Base-by-base conservation (phyloP, 139 green algal species). In the Asterochloris sp. region DNA sequence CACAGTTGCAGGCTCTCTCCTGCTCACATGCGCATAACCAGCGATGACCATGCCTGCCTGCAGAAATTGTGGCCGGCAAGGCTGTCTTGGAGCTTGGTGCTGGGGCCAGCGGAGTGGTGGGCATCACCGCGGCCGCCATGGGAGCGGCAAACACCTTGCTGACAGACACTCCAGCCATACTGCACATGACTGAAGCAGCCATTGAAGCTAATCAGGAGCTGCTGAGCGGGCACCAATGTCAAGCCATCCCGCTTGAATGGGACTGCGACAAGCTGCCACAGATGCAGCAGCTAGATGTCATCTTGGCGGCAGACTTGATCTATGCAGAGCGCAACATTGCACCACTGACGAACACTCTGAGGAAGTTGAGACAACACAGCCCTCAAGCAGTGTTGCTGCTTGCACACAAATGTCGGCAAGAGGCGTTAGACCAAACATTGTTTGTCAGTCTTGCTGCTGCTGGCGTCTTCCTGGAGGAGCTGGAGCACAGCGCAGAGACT, bases 31-130 rank as follows among this genome's bases (percentile, higher is more conserved):
- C 47, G 23, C 76, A 28, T 67, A 10, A 78, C 1, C 11, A 1
- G 10, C 6, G 12, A 64, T 66, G 15, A 62, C 13, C 29, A 23
- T 66, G 27, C n/a, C 9, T 69, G 54, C 21, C 15, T 69, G 67
- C 81, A 80, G 82, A 68, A 23, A 10, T 71, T 17, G 69, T 86
- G 78, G 14, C n/a, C 21, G 80, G 87, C 17, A 77, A 73, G 23
- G 61, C 66, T 23, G 69, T 90, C 15, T 66, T 92, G 47, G 87
- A 92, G 74, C 78, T 92, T 47, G 89, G 89, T 24, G 74, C 81
- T 38, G 89, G 89, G 67, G 38, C 38, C 38, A 91, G 84, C 23
- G 89, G 87, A 11, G 67, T 92, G 21, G 86, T 82, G 16, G 87
- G 85, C 66, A 84, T 91, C 13, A 75, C 76, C 26, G 84, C 84